Base-by-base conservation (phyloP, 371 early-diverging fungal genomes). In the Zychaea mexicana region DNA sequence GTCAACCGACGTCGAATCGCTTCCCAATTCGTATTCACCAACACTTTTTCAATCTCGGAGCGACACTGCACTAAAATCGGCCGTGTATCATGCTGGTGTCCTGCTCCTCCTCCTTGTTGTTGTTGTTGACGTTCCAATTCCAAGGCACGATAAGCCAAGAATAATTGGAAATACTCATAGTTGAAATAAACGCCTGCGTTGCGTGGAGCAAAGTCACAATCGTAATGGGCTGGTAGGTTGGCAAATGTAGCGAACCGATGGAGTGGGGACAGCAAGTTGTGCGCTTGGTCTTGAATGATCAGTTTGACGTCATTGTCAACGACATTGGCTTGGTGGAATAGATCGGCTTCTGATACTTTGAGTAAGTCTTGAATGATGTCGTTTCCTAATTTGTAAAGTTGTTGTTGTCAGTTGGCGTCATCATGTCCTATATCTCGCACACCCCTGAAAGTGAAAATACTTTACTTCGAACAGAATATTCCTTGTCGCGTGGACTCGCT, bases 131-230 rank as follows among this genome's bases (percentile, higher is more conserved):
- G 70, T 36, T 79, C 79, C 5, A 52, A 46, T 49, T 82, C 82
- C 3, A 79, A 55, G 52, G 79, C 77, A 36, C 79, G 74, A 49
- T 77, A 82, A 0, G 82, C 79, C 19, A 73, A 53, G 58, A 74
- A 79, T 1, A 82, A 66, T 33, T 79, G 82, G 58, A 77, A 78
- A 64, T 82, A 82, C 27, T 82, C 82, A 46, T 72, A 77, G 22
- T 82, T 82, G 52, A 66, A 82, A 55, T 82, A 82, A 5, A 82
- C 79, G 15, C 82, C 82, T 3, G 82, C 74, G 56, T 82, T 82
- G 39, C 77, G 77, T 27, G 82, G 82, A 1, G 82, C 82, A 61
- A 79, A 82, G 39, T 82, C 82, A 42, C 78, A 74, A 42, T 82
- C 82, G 49, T 68, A 76, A 31, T 82, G 82, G 2, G 82, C 78